phyloP scores from a whole-genome alignment of 208 protist species.

The Angomonas ambiguus region DNA sequence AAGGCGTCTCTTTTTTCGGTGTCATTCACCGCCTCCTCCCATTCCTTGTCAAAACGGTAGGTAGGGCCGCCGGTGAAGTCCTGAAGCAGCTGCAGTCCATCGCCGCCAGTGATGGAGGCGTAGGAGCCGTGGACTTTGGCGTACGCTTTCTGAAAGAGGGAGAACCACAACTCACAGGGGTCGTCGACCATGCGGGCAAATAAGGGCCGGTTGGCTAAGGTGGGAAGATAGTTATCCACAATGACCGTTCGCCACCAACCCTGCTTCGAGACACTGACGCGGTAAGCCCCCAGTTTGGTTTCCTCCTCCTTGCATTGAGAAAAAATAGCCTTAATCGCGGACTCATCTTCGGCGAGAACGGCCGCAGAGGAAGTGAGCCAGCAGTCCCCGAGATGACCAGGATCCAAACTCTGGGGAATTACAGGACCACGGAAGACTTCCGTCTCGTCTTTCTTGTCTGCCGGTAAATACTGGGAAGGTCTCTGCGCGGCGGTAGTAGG shows the following conservation, averaged over 20 bases:
- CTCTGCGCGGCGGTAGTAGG: constrained; percentile 34
- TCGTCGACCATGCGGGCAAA: constrained; percentile 31
- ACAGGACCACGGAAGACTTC: constrained; percentile 29
- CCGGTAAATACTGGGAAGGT: constrained; percentile 19
- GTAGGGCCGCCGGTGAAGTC: constrained; percentile 52
- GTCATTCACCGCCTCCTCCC: constrained; percentile 18
- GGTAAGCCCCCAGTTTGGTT: constrained; percentile 42
- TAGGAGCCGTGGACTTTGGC: constrained; percentile 81
- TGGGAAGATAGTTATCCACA: constrained; percentile 63
- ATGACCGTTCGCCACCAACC: constrained; percentile 61
- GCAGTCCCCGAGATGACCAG: constrained; percentile 57
- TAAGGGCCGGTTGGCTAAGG: constrained; percentile 18
- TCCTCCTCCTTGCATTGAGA: constrained; percentile 19
- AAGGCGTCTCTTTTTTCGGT: constrained; percentile 7
- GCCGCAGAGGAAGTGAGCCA: constrained; percentile 48
- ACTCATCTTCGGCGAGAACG: constrained; percentile 33
- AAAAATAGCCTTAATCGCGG: constrained; percentile 24
- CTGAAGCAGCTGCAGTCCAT: constrained; percentile 49
- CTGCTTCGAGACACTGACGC: constrained; percentile 46
- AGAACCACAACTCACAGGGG: constrained; percentile 56
- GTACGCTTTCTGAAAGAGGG: constrained; percentile 83
- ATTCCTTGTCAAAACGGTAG: constrained; percentile 48
- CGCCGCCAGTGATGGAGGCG: constrained; percentile 54
- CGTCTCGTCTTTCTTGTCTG: constrained; percentile 13
- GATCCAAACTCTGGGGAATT: constrained; percentile 42